phyloP scores from a whole-genome alignment of 345 rosid genomes.

The Garcia nutans region DNA sequence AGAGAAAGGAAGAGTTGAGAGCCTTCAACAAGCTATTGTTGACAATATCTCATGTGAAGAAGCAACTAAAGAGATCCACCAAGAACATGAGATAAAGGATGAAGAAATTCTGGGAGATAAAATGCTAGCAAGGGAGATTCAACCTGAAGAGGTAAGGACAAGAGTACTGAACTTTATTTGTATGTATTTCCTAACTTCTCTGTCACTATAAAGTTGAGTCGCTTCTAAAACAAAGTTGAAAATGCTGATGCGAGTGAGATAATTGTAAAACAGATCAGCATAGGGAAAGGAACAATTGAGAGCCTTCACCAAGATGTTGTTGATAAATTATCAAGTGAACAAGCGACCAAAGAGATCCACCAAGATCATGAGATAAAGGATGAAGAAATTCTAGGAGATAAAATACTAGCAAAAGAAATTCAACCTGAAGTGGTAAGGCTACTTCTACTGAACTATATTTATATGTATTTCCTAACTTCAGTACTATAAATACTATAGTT shows the following conservation, averaged over 20 bases:
- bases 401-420: conserved; percentile 10
- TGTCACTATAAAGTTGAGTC: neutral
- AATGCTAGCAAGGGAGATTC: conserved; percentile 12
- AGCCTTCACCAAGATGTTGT: neutral
- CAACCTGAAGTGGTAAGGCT: conserved; percentile 38
- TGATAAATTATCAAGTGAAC: no score
- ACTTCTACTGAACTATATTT: neutral
- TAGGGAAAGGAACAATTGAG: neutral
- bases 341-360: neutral
- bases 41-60: neutral
- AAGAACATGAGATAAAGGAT: conserved; percentile 22
- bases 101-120: conserved; percentile 21
- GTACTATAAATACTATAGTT: neutral
- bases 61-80: neutral
- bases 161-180: neutral
- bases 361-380: conserved; percentile 25
- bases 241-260: neutral
- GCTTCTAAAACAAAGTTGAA: neutral
- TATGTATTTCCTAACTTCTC: neutral
- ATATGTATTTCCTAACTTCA: neutral
- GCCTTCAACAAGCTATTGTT: neutral
- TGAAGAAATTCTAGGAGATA: conserved; percentile 20
- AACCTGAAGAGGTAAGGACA: conserved; percentile 38
- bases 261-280: neutral
- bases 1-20: neutral